Evolutionary conservation across 371 early-diverging fungal species (phyloP).

Genomic region (Zychaea mexicana): DNA sequence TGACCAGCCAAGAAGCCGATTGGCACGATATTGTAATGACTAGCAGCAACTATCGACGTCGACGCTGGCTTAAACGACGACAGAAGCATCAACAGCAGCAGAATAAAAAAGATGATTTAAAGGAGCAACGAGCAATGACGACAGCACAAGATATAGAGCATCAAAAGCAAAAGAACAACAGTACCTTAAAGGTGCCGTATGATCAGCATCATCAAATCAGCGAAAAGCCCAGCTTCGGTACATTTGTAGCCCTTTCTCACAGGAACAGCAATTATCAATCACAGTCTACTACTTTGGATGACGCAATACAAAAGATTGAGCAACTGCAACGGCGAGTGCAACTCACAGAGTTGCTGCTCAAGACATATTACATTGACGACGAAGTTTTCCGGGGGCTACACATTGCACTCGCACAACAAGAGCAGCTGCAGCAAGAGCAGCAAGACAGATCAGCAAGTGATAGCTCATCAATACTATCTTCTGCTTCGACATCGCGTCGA

Average conservation of each 20-base stretch:
- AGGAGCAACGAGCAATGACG: no score
- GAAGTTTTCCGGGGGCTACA: constrained; percentile 32
- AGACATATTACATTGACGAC: constrained; percentile 37
- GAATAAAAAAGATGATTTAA: no score
- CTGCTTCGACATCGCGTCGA: not conserved
- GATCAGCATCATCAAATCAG: no score
- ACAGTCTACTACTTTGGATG: not conserved
- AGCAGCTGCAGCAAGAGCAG: not conserved
- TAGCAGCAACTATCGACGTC: not conserved
- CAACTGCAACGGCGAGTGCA: constrained; percentile 19
- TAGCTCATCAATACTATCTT: not conserved
- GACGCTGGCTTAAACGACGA: not conserved
- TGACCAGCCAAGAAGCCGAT: not conserved
- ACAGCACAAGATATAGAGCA: no score
- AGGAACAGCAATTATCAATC: no score
- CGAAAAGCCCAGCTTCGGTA: no score
- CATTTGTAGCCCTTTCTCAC: no score
- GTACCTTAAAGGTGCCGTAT: no score
- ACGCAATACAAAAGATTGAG: constrained; percentile 7
- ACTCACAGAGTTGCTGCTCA: constrained; percentile 29
- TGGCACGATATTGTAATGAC: not conserved
- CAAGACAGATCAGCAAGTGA: not conserved
- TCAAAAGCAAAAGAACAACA: no score
- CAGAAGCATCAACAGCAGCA: not conserved
- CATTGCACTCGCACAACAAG: not conserved